Conservation (phyloP, 1,284 basidiomycete genomes). For the Heterobasidion occidentale region DNA sequence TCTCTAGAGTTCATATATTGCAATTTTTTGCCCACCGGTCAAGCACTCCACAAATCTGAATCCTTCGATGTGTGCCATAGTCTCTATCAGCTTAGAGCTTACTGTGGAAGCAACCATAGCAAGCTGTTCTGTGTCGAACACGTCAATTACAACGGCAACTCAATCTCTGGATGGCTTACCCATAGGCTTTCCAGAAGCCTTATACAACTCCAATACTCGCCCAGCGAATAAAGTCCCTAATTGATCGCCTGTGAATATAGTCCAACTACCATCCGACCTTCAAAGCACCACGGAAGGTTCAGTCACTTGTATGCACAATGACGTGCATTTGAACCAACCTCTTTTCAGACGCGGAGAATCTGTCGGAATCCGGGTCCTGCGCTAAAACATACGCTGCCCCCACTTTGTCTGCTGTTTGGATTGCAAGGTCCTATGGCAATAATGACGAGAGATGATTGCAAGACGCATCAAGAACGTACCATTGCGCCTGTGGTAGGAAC, state of each 20-base stretch:
- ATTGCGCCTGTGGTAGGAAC: constrained; percentile 26
- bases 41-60: constrained; percentile 79
- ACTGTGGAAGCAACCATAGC: constrained; percentile 85
- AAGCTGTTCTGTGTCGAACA: constrained; percentile 39
- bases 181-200: constrained; percentile 49
- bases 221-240: constrained; percentile 71
- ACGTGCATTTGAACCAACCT: constrained; percentile 23
- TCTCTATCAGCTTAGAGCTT: constrained; percentile 80
- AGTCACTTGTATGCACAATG: no score
- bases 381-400: constrained; percentile 63
- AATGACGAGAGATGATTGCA: no score
- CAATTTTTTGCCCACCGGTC: constrained; percentile 44
- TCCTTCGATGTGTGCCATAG: constrained; percentile 66
- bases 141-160: background rate
- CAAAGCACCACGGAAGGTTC: no score
- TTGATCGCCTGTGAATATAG: constrained; percentile 78
- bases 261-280: constrained; percentile 52
- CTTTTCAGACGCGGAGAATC: constrained; percentile 77
- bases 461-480: constrained; percentile 26
- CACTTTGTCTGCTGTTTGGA: constrained; percentile 46
- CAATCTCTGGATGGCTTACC: constrained; percentile 20
- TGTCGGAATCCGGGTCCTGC: constrained; percentile 81
- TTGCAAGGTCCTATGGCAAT: constrained; percentile 52
- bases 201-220: constrained; percentile 51
- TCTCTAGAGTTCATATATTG: background rate